Conservation (phyloP, 495 filamentous ascomycete genomes). For the Evernia prunastri region DNA sequence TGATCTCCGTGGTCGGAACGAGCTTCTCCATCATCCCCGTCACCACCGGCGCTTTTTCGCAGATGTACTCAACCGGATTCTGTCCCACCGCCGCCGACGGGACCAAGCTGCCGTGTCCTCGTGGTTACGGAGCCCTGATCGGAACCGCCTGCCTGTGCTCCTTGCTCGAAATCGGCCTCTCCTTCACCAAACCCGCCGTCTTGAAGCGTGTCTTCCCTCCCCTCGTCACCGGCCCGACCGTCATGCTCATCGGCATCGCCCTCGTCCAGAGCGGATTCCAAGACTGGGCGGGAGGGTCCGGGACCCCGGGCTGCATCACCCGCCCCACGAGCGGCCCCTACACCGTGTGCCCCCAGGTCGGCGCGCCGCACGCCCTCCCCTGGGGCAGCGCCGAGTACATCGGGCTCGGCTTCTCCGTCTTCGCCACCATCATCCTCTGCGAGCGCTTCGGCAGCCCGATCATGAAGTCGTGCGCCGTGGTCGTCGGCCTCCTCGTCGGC, state of each 20-base stretch:
- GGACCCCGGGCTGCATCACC: conserved; percentile 46
- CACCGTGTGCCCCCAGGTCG: conserved; percentile 61
- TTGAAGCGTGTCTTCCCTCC: conserved; percentile 81
- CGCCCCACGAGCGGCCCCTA: conserved; percentile 50
- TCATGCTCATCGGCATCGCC: conserved; percentile 68
- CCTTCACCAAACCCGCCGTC: conserved; percentile 62
- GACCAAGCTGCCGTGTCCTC: conserved; percentile 66
- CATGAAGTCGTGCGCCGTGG: conserved; percentile 68
- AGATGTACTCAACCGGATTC: conserved; percentile 80
- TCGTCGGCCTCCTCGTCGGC: conserved; percentile 74
- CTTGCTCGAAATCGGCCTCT: conserved; percentile 66
- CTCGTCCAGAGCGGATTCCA: conserved; percentile 72
- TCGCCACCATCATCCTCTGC: conserved; percentile 79
- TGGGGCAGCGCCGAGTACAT: conserved; percentile 88
- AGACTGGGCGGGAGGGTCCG: conserved; percentile 77
- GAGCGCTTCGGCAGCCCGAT: conserved; percentile 79
- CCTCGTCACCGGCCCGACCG: conserved; percentile 75
- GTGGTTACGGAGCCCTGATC: conserved; percentile 78
- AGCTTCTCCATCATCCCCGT: conserved; percentile 86
- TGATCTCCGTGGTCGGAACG: conserved; percentile 86
- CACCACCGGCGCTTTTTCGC: conserved; percentile 64
- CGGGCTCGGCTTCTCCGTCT: conserved; percentile 84
- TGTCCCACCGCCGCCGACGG: conserved; percentile 62
- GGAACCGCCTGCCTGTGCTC: conserved; percentile 67
- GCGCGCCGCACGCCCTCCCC: conserved; percentile 71